phyloP scores from a whole-genome alignment of 352 stramenopile species.

The Blastocystis hominis region DNA sequence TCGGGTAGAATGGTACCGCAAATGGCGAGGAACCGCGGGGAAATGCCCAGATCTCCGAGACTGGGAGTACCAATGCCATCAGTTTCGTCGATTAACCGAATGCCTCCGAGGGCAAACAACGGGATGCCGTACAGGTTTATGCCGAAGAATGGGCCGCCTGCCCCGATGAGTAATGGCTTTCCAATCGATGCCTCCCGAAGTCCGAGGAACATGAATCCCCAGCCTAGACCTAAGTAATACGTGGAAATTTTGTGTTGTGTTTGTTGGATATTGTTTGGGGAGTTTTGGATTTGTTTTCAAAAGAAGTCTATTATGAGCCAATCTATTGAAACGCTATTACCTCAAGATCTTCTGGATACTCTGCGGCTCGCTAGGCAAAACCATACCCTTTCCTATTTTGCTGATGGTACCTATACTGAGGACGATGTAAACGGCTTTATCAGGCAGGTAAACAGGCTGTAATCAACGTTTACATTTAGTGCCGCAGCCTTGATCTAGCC shows the following conservation, averaged over 20 bases:
- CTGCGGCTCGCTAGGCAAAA: background rate
- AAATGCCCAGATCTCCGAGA: background rate
- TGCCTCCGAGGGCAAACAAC: background rate
- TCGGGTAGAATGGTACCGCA: too few species aligned
- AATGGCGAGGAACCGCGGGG: too few species aligned
- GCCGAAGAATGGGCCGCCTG: background rate
- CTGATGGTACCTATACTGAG: slow-evolving; percentile 11
- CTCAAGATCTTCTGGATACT: slow-evolving; percentile 17
- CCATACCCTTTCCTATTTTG: slow-evolving; percentile 30
- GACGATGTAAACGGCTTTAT: slow-evolving; percentile 11
- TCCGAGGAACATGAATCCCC: background rate
- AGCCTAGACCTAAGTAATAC: background rate
- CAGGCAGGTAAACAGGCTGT: background rate
- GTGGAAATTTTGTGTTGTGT: background rate
- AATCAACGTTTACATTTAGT: background rate
- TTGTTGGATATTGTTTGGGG: background rate
- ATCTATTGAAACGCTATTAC: background rate
- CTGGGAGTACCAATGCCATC: background rate
- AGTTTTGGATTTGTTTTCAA: background rate
- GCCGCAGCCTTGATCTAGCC: slow-evolving; percentile 46
- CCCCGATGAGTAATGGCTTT: background rate
- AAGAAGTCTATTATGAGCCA: background rate
- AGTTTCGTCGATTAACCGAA: background rate
- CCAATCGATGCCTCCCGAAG: background rate
- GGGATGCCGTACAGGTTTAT: background rate